phyloP scores from a whole-genome alignment of 495 filamentous ascomycete species.

The Lasiosphaeriaceae sp. region DNA sequence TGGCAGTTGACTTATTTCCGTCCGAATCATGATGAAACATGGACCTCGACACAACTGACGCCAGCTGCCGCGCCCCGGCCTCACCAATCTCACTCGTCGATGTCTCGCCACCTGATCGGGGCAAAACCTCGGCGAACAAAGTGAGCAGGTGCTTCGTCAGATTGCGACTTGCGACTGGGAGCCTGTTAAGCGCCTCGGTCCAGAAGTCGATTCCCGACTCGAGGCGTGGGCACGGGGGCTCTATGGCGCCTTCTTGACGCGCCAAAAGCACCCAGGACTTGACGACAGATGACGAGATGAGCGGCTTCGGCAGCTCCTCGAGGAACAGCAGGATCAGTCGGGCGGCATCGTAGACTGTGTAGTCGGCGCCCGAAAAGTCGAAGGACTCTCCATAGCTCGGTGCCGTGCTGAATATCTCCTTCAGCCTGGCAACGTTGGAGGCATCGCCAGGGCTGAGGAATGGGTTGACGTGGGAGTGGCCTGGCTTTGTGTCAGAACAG shows the following conservation, averaged over 20 bases:
- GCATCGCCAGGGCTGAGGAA: conserved; percentile 21
- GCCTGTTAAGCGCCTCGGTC: conserved; percentile 30
- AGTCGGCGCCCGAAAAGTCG: conserved; percentile 18
- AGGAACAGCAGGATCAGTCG: conserved; percentile 25
- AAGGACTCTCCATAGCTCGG: conserved; percentile 24
- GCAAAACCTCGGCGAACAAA: conserved; percentile 24
- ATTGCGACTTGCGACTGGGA: conserved; percentile 22
- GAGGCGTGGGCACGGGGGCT: conserved; percentile 17
- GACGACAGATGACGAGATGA: conserved; percentile 20
- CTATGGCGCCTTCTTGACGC: conserved; percentile 25
- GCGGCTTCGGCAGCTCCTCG: conserved; percentile 21
- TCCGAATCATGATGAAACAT: conserved; percentile 22
- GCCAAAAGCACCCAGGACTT: conserved; percentile 27
- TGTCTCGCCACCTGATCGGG: background rate
- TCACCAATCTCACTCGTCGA: conserved; percentile 7
- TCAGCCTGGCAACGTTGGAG: conserved; percentile 21
- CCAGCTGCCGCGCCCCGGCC: conserved; percentile 22
- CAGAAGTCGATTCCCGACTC: conserved; percentile 31
- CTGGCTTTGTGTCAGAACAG: conserved; percentile 1
- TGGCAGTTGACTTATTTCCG: background rate
- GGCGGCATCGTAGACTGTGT: conserved; percentile 25
- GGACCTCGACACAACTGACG: conserved; percentile 20
- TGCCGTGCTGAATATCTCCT: conserved; percentile 16
- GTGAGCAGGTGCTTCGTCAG: conserved; percentile 24
- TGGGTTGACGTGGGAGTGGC: conserved; percentile 11